phyloP scores from a whole-genome alignment of 805 yeast species.

The Wickerhamomyces ciferrii region DNA sequence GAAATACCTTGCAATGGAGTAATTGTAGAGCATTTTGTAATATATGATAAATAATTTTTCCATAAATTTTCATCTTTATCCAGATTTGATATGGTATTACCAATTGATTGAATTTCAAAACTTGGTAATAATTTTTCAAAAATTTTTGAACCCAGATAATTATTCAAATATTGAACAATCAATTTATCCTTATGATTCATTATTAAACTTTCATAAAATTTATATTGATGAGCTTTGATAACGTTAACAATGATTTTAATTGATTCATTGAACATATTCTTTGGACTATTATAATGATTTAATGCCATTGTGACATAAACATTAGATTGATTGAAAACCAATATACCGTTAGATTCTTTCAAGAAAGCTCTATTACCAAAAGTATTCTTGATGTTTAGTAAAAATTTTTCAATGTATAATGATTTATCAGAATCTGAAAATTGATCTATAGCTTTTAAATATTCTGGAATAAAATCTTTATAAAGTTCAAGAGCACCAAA shows the following conservation, averaged over 20 bases:
- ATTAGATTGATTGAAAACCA: constrained; percentile 1
- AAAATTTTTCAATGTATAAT: constrained; percentile 12
- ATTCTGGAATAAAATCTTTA: constrained; percentile 1
- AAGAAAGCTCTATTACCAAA: constrained; percentile 9
- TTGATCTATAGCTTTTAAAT: not conserved
- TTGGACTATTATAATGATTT: not conserved
- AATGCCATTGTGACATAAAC: constrained; percentile 8
- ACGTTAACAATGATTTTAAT: constrained; percentile 14
- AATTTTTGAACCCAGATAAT: constrained; percentile 19
- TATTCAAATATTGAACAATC: constrained; percentile 12
- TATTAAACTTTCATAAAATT: constrained; percentile 10
- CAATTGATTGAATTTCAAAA: constrained; percentile 6
- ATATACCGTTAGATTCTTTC: constrained; percentile 1
- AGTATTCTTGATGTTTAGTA: constrained; percentile 10
- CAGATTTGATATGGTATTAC: constrained; percentile 4
- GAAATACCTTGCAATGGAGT: not conserved
- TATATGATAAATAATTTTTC: constrained; percentile 7
- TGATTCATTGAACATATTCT: constrained; percentile 2
- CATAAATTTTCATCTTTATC: constrained; percentile 7
- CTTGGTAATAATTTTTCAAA: constrained; percentile 5
- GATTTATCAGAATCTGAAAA: not conserved
- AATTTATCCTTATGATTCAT: not conserved
- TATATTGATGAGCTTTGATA: constrained; percentile 10
- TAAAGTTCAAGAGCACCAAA: constrained; percentile 1
- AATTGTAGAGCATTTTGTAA: constrained; percentile 1